Percentiles rank a stretch among this genome's conserved stretches.
These are phyloP conservation scores for Licmophora abbreviata DNA, from an alignment of 108 stramenopile species.

Conservation along the genomic window DNA sequence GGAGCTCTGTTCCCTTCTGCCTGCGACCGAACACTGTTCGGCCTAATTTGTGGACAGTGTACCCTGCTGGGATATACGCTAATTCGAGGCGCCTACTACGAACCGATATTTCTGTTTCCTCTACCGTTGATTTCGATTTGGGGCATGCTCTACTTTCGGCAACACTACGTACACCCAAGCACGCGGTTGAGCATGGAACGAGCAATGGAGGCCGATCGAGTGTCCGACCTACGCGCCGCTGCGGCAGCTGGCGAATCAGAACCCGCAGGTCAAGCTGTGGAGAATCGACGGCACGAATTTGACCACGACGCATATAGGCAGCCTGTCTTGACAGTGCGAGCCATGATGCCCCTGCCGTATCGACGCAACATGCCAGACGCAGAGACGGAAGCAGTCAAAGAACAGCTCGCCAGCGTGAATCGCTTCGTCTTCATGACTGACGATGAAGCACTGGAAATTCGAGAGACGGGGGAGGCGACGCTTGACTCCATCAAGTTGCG, in stretches of 20 bases:
- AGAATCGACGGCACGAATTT: conserved; percentile 37
- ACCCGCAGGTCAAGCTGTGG: conserved; percentile 8
- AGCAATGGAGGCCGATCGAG: conserved; percentile 76
- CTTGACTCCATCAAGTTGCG: neutral
- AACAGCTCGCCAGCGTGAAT: neutral
- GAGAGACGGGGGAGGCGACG: neutral
- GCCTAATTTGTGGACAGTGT: conserved; percentile 71
- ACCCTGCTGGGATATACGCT: conserved; percentile 76
- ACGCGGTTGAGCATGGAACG: conserved; percentile 70
- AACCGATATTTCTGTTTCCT: conserved; percentile 42
- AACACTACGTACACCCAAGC: conserved; percentile 58
- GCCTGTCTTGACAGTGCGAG: conserved; percentile 70
- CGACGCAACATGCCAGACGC: conserved; percentile 35
- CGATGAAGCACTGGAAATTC: neutral
- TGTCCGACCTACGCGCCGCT: conserved; percentile 24
- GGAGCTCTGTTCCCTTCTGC: conserved; percentile 66
- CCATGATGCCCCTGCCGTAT: conserved; percentile 45
- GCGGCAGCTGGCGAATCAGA: conserved; percentile 1
- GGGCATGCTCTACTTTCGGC: conserved; percentile 47
- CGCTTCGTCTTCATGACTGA: neutral
- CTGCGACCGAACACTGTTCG: conserved; percentile 68
- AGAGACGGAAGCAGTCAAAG: conserved; percentile 11
- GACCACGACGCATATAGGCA: conserved; percentile 69
- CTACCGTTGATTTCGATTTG: conserved; percentile 65
- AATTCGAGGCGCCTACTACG: conserved; percentile 52